Evolutionary conservation across 108 stramenopile species (phyloP).

Genomic region (Cyclotella cryptica): DNA sequence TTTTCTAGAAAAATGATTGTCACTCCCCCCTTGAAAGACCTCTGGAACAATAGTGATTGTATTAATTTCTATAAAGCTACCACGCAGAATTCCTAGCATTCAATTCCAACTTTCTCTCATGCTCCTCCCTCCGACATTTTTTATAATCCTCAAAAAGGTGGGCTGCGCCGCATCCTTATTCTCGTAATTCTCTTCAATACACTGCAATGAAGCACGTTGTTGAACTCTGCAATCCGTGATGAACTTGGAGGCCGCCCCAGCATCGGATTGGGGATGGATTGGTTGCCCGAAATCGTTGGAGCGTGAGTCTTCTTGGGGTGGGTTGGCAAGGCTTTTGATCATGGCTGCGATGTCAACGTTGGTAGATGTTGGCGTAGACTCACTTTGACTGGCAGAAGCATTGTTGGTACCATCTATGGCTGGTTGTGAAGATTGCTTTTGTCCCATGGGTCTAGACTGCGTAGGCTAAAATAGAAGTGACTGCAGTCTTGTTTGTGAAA

Average conservation of each 20-base stretch:
- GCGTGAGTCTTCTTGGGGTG: slow-evolving; percentile 19
- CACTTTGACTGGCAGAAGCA: neutral
- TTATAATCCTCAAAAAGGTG: slow-evolving; percentile 81
- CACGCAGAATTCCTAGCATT: slow-evolving; percentile 45
- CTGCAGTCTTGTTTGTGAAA: no score
- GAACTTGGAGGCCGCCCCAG: slow-evolving; percentile 52
- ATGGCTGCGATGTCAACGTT: slow-evolving; percentile 9
- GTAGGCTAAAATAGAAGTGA: no score
- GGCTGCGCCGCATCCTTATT: slow-evolving; percentile 66
- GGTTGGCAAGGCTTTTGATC: slow-evolving; percentile 1
- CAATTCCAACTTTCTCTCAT: slow-evolving; percentile 65
- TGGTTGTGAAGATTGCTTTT: slow-evolving; percentile 29
- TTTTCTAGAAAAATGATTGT: no score
- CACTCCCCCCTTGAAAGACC: no score
- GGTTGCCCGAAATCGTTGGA: slow-evolving; percentile 58
- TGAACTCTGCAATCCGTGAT: slow-evolving; percentile 75
- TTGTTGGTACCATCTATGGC: neutral
- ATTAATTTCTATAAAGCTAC: neutral
- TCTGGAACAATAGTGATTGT: neutral
- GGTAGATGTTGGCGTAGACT: neutral
- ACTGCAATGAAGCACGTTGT: slow-evolving; percentile 68
- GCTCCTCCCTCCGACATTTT: slow-evolving; percentile 75
- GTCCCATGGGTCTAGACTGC: no score
- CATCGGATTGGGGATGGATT: slow-evolving; percentile 6
- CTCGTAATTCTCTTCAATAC: slow-evolving; percentile 81